These are phyloP conservation scores for Pythium pyrilobum DNA, from an alignment of 352 stramenopile genomes.

Conservation along the genomic window DNA sequence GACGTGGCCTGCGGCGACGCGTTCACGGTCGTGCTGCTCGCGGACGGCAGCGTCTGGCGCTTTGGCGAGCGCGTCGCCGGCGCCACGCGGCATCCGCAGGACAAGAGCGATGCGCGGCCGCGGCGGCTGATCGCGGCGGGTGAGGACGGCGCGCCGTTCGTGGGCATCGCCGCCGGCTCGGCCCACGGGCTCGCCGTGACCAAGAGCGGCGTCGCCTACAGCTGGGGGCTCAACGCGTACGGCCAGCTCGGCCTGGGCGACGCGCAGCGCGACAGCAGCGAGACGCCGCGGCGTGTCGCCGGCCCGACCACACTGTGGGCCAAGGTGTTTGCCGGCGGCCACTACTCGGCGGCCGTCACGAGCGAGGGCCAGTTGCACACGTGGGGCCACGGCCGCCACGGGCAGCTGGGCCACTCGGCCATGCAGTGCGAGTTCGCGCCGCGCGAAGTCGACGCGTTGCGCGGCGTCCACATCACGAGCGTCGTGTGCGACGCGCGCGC, in stretches of 20 bases:
- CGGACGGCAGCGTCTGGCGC: conserved; percentile 61
- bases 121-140: conserved; percentile 28
- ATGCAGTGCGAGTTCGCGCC: conserved; percentile 27
- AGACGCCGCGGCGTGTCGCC: background rate
- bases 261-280: conserved; percentile 9
- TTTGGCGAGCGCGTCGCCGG: conserved; percentile 67
- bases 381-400: conserved; percentile 49
- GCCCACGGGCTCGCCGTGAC: conserved; percentile 66
- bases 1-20: conserved; percentile 66
- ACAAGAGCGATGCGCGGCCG: conserved; percentile 13
- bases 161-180: conserved; percentile 55
- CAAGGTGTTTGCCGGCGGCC: conserved; percentile 52
- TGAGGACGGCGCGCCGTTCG: conserved; percentile 32
- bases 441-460: conserved; percentile 32
- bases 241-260: conserved; percentile 69
- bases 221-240: conserved; percentile 79
- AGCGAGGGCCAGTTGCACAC: conserved; percentile 36
- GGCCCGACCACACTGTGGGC: conserved; percentile 23
- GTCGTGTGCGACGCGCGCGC: conserved; percentile 48
- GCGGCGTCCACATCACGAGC: conserved; percentile 24
- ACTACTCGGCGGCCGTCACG: conserved; percentile 53
- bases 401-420: conserved; percentile 41
- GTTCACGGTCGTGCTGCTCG: conserved; percentile 71
- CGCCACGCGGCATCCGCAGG: conserved; percentile 9
- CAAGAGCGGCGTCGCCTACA: conserved; percentile 40